Evolutionary conservation across 139 green algal species (phyloP).

Genomic region (Coccomyxa sp.): DNA sequence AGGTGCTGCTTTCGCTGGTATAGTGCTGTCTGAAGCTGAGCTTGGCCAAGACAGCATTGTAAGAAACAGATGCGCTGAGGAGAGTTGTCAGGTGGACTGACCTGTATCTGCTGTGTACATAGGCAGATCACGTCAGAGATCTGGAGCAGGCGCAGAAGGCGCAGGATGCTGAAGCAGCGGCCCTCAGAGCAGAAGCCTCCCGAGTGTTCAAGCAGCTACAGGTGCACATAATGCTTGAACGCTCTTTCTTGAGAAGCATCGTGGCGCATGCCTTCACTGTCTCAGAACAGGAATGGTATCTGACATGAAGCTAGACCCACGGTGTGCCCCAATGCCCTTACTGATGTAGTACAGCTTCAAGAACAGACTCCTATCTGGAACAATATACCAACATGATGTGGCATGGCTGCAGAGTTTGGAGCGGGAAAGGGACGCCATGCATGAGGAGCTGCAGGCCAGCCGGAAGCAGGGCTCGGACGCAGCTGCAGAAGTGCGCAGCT

Average conservation of each 20-base stretch:
- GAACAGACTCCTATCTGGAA: too few relatives aligned
- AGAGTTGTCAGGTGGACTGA: conserved; percentile 35
- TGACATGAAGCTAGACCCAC: neutral
- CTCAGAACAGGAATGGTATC: neutral
- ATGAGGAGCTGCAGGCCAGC: conserved; percentile 74
- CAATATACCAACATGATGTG: neutral
- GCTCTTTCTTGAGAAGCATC: too few relatives aligned
- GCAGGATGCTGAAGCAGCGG: too few relatives aligned
- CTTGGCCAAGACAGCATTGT: conserved; percentile 85
- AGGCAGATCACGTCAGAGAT: too few relatives aligned
- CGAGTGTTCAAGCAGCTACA: too few relatives aligned
- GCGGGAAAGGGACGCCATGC: neutral
- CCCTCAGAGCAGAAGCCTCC: too few relatives aligned
- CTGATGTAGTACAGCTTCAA: too few relatives aligned
- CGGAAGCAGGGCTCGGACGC: conserved; percentile 81
- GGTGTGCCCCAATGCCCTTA: neutral
- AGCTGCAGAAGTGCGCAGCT: conserved; percentile 26
- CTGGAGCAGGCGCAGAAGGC: too few relatives aligned
- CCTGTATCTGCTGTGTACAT: too few relatives aligned
- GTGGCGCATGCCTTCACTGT: too few relatives aligned
- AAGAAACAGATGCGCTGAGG: conserved; percentile 85
- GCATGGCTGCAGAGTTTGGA: too few relatives aligned
- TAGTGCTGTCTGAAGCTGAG: conserved; percentile 42
- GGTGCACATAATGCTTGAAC: too few relatives aligned
- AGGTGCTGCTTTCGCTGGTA: neutral